These are phyloP conservation scores for Colletotrichum higginsianum DNA, from an alignment of 2,329 filamentous ascomycete species.

Conservation along the genomic window DNA sequence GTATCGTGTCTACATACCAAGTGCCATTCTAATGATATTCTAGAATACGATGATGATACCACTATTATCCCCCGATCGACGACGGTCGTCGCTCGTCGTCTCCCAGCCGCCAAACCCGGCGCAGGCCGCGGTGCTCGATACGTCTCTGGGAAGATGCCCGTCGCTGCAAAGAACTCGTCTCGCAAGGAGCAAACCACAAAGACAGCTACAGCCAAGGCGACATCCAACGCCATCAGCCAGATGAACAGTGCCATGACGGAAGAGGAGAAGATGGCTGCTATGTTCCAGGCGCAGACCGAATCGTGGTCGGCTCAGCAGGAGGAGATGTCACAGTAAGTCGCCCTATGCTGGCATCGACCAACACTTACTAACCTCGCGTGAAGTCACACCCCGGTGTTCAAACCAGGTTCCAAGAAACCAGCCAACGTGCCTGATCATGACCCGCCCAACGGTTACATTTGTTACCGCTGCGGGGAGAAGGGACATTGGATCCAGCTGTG, in stretches of 20 bases:
- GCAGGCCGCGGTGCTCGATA: slow-evolving; percentile 94
- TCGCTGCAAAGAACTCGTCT: slow-evolving; percentile 85
- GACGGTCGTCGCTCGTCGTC: slow-evolving; percentile 88
- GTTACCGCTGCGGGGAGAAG: slow-evolving; percentile 96
- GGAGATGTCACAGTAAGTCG: slow-evolving; percentile 84
- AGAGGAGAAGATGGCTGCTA: slow-evolving; percentile 92
- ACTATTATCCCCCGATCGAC: slow-evolving; percentile 97
- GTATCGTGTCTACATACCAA: background rate
- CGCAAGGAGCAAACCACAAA: slow-evolving; percentile 76
- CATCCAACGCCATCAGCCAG: slow-evolving; percentile 71
- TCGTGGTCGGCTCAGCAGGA: slow-evolving; percentile 96
- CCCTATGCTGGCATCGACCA: background rate
- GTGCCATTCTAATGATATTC: slow-evolving; percentile 49
- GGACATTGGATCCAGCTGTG: slow-evolving; percentile 99
- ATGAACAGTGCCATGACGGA: slow-evolving; percentile 89
- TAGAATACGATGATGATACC: slow-evolving; percentile 98
- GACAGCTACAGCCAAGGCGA: slow-evolving; percentile 67
- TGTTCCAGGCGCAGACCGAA: slow-evolving; percentile 90
- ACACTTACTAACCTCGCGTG: slow-evolving; percentile 51
- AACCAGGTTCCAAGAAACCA: slow-evolving; percentile 75
- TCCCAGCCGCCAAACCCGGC: slow-evolving; percentile 87
- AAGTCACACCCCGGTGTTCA: slow-evolving; percentile 74
- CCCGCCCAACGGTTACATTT: slow-evolving; percentile 93
- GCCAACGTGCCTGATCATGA: slow-evolving; percentile 91
- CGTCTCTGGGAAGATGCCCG: slow-evolving; percentile 95